phyloP scores from a whole-genome alignment of 2,329 filamentous ascomycete species.

The Westerdykella ornata region DNA sequence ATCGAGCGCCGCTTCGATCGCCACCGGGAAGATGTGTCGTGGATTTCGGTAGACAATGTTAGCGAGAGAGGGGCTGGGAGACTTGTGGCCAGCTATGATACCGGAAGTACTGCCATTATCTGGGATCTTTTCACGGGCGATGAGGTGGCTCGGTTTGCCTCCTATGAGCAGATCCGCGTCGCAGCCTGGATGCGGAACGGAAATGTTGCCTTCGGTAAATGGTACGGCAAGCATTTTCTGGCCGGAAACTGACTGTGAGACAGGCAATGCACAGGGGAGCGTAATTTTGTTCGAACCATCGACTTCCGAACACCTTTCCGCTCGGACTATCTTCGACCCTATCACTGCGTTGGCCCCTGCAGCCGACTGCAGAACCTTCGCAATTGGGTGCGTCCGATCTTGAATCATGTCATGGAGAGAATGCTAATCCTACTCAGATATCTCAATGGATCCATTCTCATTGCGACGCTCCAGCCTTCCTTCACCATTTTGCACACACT shows the following conservation, averaged over 20 bases:
- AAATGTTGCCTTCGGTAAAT: constrained; percentile 88
- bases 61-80: constrained; percentile 81
- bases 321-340: constrained; percentile 87
- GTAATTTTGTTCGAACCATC: constrained; percentile 91
- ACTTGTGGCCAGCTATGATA: constrained; percentile 88
- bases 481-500: constrained; percentile 94
- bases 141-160: constrained; percentile 84
- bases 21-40: constrained; percentile 74
- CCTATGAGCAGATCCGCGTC: constrained; percentile 77
- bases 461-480: constrained; percentile 80
- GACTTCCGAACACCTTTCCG: constrained; percentile 86
- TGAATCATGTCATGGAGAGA: constrained; percentile 1
- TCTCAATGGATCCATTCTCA: constrained; percentile 86
- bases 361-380: constrained; percentile 86
- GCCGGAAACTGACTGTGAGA: constrained; percentile 4
- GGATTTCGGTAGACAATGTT: constrained; percentile 84
- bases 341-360: constrained; percentile 90
- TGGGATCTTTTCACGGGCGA: constrained; percentile 93
- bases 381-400: constrained; percentile 65
- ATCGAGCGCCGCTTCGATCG: constrained; percentile 80
- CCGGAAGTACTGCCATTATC: constrained; percentile 83
- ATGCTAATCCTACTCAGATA: constrained; percentile 54
- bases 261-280: constrained; percentile 87
- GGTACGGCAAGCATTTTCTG: not conserved
- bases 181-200: constrained; percentile 96